Percentiles rank a stretch among this genome's conserved stretches.
Conservation (phyloP, 2,329 filamentous ascomycete genomes). For the Beauveria varroae region DNA sequence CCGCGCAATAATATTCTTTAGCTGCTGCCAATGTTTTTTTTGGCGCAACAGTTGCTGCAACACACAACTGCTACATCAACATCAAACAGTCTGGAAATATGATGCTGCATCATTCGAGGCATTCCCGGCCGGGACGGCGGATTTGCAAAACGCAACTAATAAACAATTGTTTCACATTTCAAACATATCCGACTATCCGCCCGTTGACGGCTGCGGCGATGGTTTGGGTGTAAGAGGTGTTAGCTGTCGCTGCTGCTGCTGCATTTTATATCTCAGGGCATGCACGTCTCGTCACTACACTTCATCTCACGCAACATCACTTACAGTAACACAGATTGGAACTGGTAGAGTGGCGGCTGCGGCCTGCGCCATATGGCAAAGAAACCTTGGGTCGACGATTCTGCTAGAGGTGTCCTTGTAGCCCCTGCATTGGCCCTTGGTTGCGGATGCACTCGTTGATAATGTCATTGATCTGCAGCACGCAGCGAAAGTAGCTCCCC, state of each 20-base stretch:
- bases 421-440: not conserved
- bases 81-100: not conserved
- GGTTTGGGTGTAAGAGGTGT: too few species aligned
- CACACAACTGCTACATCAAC: not conserved
- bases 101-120: not conserved
- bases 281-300: too few species aligned
- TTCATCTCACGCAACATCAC: not conserved
- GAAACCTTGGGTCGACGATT: not conserved
- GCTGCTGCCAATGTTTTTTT: too few species aligned
- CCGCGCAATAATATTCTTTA: too few species aligned
- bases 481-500: not conserved
- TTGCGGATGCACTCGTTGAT: not conserved
- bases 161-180: conserved; percentile 2
- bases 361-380: not conserved
- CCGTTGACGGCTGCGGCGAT: too few species aligned
- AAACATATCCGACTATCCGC: not conserved
- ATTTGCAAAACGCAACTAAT: not conserved
- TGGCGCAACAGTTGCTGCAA: not conserved
- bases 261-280: not conserved
- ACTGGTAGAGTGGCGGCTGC: not conserved
- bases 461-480: not conserved
- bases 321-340: not conserved
- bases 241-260: too few species aligned
- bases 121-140: not conserved
- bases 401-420: not conserved